Conservation (phyloP, 78 protist species). For the Protostelium mycophagum region DNA sequence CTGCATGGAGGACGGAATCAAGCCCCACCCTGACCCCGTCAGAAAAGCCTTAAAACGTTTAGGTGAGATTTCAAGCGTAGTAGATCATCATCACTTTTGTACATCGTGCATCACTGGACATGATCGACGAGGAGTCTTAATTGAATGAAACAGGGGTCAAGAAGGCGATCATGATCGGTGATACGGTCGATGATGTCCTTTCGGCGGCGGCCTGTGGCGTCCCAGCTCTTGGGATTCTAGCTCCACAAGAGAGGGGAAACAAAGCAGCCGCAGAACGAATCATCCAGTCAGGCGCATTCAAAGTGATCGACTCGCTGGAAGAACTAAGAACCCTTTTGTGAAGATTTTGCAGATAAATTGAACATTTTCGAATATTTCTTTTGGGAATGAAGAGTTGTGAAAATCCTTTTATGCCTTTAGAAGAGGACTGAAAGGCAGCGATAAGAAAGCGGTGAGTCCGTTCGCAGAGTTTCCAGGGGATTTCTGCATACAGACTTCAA, state of each 20-base stretch:
- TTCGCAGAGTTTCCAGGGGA: no score
- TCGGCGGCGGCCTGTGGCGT: not conserved
- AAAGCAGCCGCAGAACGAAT: not conserved
- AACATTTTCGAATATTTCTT: no score
- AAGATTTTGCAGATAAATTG: no score
- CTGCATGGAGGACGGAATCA: slow-evolving; percentile 6
- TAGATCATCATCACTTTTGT: not conserved
- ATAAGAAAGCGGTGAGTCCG: no score
- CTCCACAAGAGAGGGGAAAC: not conserved
- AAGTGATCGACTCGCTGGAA: not conserved
- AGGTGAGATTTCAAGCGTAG: not conserved
- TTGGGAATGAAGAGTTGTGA: no score
- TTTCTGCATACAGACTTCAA: no score
- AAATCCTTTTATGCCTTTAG: no score
- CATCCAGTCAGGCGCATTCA: not conserved
- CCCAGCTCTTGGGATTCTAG: not conserved
- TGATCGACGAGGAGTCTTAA: not conserved
- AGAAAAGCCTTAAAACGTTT: not conserved
- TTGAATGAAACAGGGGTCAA: not conserved
- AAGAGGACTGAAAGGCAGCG: no score
- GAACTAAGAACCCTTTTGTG: not conserved
- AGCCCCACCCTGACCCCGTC: slow-evolving; percentile 5
- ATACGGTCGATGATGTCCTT: not conserved
- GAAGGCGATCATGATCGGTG: slow-evolving; percentile 4
- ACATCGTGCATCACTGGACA: not conserved